Evolutionary conservation across 2,329 filamentous ascomycete species (phyloP).

Genomic region (Cercospora berteroae): DNA sequence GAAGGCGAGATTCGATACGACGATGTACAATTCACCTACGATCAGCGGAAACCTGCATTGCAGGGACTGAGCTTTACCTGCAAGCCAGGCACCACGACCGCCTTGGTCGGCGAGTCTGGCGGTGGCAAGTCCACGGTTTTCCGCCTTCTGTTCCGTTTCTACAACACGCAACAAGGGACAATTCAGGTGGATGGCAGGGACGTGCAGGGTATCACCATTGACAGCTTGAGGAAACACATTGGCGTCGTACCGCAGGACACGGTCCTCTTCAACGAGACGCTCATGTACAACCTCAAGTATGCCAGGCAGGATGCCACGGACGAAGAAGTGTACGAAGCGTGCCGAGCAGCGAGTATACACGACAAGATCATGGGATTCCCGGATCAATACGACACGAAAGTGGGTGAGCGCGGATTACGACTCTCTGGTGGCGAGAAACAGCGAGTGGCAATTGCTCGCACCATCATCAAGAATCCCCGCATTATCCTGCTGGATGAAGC

Average conservation of each 20-base stretch:
- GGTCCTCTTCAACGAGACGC: constrained; percentile 86
- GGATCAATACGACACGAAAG: constrained; percentile 83
- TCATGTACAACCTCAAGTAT: constrained; percentile 94
- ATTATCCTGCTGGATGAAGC: constrained; percentile 94
- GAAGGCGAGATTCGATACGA: constrained; percentile 82
- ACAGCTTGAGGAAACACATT: constrained; percentile 86
- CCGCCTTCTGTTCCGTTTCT: constrained; percentile 93
- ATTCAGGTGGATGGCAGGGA: constrained; percentile 84
- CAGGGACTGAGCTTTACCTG: constrained; percentile 83
- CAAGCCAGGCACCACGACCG: constrained; percentile 85
- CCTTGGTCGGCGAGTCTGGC: constrained; percentile 92
- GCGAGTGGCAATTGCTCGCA: constrained; percentile 87
- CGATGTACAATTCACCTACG: constrained; percentile 87
- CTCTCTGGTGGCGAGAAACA: constrained; percentile 92
- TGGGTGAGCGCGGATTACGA: constrained; percentile 83
- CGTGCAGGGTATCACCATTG: constrained; percentile 77
- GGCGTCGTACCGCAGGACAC: constrained; percentile 97
- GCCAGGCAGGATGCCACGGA: constrained; percentile 78
- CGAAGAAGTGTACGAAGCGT: constrained; percentile 78
- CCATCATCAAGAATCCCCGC: constrained; percentile 85
- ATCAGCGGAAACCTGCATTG: constrained; percentile 78
- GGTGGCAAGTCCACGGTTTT: constrained; percentile 97
- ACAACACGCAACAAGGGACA: constrained; percentile 75
- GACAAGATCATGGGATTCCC: constrained; percentile 88
- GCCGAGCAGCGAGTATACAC: constrained; percentile 83